phyloP scores from a whole-genome alignment of 495 filamentous ascomycete species.

The Tuber magnatum region DNA sequence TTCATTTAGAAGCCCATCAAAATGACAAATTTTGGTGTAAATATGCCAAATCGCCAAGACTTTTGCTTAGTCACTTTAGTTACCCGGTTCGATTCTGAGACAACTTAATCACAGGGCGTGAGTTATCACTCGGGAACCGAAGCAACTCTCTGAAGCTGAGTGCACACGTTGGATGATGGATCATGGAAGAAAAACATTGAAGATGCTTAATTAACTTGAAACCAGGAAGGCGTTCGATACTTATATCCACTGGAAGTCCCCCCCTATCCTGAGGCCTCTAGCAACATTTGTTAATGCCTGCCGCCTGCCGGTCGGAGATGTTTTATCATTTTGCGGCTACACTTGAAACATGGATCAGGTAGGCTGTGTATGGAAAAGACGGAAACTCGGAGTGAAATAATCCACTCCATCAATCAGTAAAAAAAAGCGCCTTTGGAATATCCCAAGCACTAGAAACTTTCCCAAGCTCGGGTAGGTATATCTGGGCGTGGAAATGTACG shows the following conservation, averaged over 20 bases:
- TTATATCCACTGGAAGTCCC: not conserved
- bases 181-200: not conserved
- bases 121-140: not conserved
- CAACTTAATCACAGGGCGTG: not conserved
- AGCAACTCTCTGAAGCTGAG: not conserved
- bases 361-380: not conserved
- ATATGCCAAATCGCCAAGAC: too few species aligned
- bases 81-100: not conserved
- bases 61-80: too few species aligned
- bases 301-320: not conserved
- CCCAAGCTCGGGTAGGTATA: not conserved
- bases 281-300: not conserved
- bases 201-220: not conserved
- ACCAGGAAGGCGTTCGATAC: not conserved
- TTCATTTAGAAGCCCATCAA: too few species aligned
- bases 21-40: too few species aligned
- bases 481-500: slow-evolving; percentile 6
- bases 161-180: not conserved
- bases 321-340: slow-evolving; percentile 3
- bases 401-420: not conserved
- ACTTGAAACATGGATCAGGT: not conserved
- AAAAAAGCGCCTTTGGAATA: not conserved
- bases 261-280: not conserved
- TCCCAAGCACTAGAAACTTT: not conserved
- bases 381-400: slow-evolving; percentile 3